Evolutionary conservation across 2,329 filamentous ascomycete genomes (phyloP).

Genomic region (Colletotrichum sp.): DNA sequence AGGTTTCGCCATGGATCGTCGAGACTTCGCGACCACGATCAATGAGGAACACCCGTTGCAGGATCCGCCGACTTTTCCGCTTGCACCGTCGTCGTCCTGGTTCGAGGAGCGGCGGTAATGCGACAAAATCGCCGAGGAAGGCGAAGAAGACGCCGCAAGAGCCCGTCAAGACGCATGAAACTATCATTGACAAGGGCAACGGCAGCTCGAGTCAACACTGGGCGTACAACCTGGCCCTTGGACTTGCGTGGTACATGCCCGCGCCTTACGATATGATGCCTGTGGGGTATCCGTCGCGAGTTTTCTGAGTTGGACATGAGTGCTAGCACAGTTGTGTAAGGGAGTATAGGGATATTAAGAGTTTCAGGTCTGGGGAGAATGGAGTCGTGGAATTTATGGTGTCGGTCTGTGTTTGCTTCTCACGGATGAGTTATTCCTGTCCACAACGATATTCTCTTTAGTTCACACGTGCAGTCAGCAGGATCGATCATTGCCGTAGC

Average conservation of each 20-base stretch:
- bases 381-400: background rate
- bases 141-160: background rate
- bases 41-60: background rate
- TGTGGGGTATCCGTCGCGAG: background rate
- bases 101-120: background rate
- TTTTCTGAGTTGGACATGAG: background rate
- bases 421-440: background rate
- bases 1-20: background rate
- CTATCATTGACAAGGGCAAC: background rate
- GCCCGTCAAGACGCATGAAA: background rate
- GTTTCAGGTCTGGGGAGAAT: fast-evolving
- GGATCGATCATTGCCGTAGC: background rate
- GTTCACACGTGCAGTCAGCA: background rate
- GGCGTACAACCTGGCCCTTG: background rate
- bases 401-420: background rate
- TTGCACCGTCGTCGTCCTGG: background rate
- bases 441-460: background rate
- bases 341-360: fast-evolving
- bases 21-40: background rate
- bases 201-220: background rate
- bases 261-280: constrained; percentile 1
- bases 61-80: background rate
- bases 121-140: background rate
- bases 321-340: background rate
- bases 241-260: background rate